Percentiles rank a stretch among this genome's conserved stretches.
Evolutionary conservation across 2,329 filamentous ascomycete genomes (phyloP).

Genomic region (Sarocladium strictum): DNA sequence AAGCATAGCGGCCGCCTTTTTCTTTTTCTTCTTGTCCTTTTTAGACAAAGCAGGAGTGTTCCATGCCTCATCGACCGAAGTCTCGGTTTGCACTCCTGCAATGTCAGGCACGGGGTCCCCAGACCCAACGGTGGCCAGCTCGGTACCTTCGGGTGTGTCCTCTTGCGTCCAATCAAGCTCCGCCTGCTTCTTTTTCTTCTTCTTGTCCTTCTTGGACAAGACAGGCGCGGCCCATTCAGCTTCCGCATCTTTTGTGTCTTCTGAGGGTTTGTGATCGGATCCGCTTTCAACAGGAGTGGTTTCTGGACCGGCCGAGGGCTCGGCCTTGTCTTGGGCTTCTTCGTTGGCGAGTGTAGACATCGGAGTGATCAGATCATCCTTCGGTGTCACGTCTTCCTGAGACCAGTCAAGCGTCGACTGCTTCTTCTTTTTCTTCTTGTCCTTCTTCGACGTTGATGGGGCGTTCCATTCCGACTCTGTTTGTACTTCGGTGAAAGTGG

Average conservation of each 20-base stretch:
- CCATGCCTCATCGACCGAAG: background rate
- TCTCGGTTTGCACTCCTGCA: too few relatives aligned
- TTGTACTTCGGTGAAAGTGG: background rate
- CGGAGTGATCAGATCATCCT: too few relatives aligned
- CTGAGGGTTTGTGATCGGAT: too few relatives aligned
- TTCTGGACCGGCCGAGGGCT: too few relatives aligned
- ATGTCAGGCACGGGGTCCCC: too few relatives aligned
- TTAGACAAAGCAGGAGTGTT: conserved; percentile 20
- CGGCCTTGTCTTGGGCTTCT: too few relatives aligned
- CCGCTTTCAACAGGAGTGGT: too few relatives aligned
- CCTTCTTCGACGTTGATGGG: conserved; percentile 18
- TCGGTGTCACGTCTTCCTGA: too few relatives aligned
- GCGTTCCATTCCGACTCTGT: conserved; percentile 7
- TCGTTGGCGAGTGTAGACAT: too few relatives aligned
- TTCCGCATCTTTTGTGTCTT: too few relatives aligned
- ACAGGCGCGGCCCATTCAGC: conserved; percentile 9
- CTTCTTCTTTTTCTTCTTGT: conserved; percentile 27
- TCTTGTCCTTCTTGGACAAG: conserved; percentile 23
- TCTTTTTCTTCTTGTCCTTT: conserved; percentile 29
- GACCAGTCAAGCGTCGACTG: too few relatives aligned
- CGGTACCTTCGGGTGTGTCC: conserved; percentile 14
- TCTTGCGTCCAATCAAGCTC: conserved; percentile 15
- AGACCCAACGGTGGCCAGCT: too few relatives aligned
- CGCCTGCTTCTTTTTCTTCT: conserved; percentile 26
- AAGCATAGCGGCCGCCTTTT: conserved; percentile 15